Conservation (phyloP, 2,329 filamentous ascomycete species). For the Rhinocladiella similis region DNA sequence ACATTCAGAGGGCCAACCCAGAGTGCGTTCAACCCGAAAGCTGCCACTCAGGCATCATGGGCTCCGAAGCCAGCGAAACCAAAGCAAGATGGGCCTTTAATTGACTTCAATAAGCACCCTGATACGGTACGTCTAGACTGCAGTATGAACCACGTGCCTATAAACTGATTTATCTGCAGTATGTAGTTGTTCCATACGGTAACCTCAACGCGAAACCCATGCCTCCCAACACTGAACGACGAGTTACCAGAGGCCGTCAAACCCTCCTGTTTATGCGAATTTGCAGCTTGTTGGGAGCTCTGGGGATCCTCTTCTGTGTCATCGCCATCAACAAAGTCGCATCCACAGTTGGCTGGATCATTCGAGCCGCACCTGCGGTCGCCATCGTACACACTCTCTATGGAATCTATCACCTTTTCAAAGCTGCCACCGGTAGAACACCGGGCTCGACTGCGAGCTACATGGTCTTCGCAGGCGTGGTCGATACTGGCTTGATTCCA, state of each 20-base stretch:
- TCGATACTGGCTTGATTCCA: constrained; percentile 67
- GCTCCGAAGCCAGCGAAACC: constrained; percentile 60
- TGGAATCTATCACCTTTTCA: constrained; percentile 75
- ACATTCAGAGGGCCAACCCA: constrained; percentile 53
- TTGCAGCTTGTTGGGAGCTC: constrained; percentile 66
- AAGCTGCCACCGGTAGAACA: constrained; percentile 68
- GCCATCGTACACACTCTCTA: constrained; percentile 73
- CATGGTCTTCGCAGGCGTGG: constrained; percentile 75
- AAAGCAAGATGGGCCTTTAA: constrained; percentile 71
- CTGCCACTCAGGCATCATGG: constrained; percentile 77
- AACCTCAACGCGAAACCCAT: constrained; percentile 65
- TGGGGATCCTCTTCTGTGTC: constrained; percentile 71
- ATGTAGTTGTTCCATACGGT: constrained; percentile 60
- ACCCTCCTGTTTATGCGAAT: constrained; percentile 69
- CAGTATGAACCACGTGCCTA: neutral
- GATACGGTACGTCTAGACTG: constrained; percentile 61
- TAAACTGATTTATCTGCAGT: constrained; percentile 33
- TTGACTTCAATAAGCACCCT: constrained; percentile 83
- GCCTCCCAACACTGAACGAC: constrained; percentile 67
- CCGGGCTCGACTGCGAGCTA: constrained; percentile 84
- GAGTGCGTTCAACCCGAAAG: constrained; percentile 79
- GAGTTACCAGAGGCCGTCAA: constrained; percentile 68
- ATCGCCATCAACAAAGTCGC: constrained; percentile 72
- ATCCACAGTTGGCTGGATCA: constrained; percentile 68
- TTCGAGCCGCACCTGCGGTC: constrained; percentile 73